These are phyloP conservation scores for Isatis tinctoria DNA, from an alignment of 345 rosid species.

Conservation along the genomic window DNA sequence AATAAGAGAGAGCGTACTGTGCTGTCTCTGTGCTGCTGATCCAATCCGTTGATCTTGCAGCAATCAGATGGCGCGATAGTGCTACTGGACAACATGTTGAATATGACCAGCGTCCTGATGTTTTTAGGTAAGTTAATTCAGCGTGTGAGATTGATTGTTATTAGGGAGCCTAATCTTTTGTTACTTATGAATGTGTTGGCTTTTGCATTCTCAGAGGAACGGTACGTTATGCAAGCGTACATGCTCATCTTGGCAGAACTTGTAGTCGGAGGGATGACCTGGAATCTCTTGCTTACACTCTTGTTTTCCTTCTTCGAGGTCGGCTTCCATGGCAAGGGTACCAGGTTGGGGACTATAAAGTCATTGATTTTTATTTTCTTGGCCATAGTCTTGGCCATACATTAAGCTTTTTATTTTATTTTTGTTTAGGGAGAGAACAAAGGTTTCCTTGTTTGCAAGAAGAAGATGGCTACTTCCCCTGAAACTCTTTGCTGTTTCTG, in stretches of 20 bases:
- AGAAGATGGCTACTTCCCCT: constrained; percentile 97
- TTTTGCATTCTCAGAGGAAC: constrained; percentile 71
- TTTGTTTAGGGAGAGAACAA: constrained; percentile 78
- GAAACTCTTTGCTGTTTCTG: constrained; percentile 86
- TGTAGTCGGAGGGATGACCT: constrained; percentile 96
- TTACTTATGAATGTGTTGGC: not conserved
- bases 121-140: constrained; percentile 59
- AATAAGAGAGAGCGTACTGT: not conserved
- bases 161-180: not conserved
- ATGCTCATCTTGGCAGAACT: constrained; percentile 97
- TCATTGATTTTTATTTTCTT: not conserved
- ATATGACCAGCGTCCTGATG: constrained; percentile 98
- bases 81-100: constrained; percentile 85
- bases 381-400: not conserved
- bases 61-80: constrained; percentile 84
- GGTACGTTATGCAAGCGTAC: constrained; percentile 94
- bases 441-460: constrained; percentile 95
- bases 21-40: constrained; percentile 13
- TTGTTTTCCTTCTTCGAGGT: constrained; percentile 95
- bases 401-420: constrained; percentile 15
- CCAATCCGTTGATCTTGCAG: constrained; percentile 40
- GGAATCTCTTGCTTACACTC: constrained; percentile 97
- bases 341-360: constrained; percentile 49
- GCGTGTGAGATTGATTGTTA: not conserved
- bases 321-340: constrained; percentile 98